Base-by-base conservation (phyloP, 2,329 filamentous ascomycete species). In the Penicillium sp. region DNA sequence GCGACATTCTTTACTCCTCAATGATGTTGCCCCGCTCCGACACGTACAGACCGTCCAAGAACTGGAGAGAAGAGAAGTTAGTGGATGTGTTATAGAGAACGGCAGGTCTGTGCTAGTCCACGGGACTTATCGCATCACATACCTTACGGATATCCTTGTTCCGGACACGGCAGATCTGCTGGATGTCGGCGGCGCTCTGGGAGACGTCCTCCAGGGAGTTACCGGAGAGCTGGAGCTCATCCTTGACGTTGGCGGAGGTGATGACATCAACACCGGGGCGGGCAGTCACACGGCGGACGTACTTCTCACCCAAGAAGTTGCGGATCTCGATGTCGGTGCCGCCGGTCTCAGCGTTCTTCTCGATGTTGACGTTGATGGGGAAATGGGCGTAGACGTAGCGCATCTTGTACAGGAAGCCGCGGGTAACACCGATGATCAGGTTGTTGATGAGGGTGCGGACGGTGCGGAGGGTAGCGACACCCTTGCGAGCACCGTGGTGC, bases 111-210 rank as follows among this genome's bases (percentile, higher is more conserved):
- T 51, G 18, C 22, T 24, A 27, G 24, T 46, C 10, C 19, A 4
- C 19, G 10, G 10, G n/a, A 41, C 24, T 9, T 51, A 5, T 18
- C 36, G 7, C 35, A 27, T 5, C 50, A 71, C 82, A 70, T 77
- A 92, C 90, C 90, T 97, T 97, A 85, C 96, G 92, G 86, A 99
- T 99, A 96, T 99, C 95, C 92, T 99, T 99, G 91, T 99, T 99
- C 82, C 92, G 89, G 82, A 99, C 95, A 84, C 88, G 88, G 92
- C 95, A 99, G 83, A 95, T 93, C 84, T 99, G 95, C 87, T 99
- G 95, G 81, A 99, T 97, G 81, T 99, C 95, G 82, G 95, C 95
- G 71, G 95, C 95, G 78, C 89, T 92, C 86, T 99, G 95, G 76
- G 95, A 99, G 70, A 99, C 95, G 79, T 88, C 88, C 87, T 99